These are phyloP conservation scores for Globisporangium cystogenes DNA, from an alignment of 352 stramenopile species.

Conservation along the genomic window DNA sequence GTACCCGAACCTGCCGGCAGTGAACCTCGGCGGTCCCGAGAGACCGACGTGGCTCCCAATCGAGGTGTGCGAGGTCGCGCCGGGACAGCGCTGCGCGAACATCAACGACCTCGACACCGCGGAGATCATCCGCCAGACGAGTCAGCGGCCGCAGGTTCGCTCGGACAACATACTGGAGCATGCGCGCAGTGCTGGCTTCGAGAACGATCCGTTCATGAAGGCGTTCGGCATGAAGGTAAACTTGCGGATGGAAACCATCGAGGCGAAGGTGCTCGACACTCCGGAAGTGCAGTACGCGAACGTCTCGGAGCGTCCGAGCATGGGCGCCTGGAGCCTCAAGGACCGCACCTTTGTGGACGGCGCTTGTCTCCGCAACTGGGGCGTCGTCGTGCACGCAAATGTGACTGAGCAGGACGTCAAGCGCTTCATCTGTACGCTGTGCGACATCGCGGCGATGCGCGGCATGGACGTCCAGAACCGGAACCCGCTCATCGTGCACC, in stretches of 20 bases:
- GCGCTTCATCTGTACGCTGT: constrained; percentile 35
- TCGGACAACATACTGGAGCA: constrained; percentile 57
- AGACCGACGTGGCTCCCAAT: constrained; percentile 65
- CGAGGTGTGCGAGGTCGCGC: constrained; percentile 72
- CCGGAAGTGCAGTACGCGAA: constrained; percentile 62
- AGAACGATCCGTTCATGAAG: constrained; percentile 60
- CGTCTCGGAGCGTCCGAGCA: constrained; percentile 47
- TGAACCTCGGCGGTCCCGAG: constrained; percentile 60
- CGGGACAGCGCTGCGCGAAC: constrained; percentile 61
- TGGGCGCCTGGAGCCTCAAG: constrained; percentile 70
- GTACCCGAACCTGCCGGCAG: constrained; percentile 59
- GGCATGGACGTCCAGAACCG: constrained; percentile 34
- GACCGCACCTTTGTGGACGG: constrained; percentile 65
- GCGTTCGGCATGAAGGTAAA: constrained; percentile 61
- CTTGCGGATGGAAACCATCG: constrained; percentile 36
- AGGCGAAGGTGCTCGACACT: constrained; percentile 43
- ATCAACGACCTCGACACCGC: constrained; percentile 78
- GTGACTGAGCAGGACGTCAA: constrained; percentile 26
- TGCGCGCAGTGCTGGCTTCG: constrained; percentile 53
- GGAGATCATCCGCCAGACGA: constrained; percentile 74
- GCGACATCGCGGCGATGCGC: constrained; percentile 24
- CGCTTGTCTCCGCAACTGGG: constrained; percentile 45
- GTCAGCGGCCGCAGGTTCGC: constrained; percentile 36
- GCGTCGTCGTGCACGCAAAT: constrained; percentile 42
- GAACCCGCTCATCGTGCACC: constrained; percentile 35